Percentiles rank a stretch among this genome's conserved stretches.
These are phyloP conservation scores for Cichorium intybus DNA, from an alignment of 140 eudicot genomes.

Conservation along the genomic window DNA sequence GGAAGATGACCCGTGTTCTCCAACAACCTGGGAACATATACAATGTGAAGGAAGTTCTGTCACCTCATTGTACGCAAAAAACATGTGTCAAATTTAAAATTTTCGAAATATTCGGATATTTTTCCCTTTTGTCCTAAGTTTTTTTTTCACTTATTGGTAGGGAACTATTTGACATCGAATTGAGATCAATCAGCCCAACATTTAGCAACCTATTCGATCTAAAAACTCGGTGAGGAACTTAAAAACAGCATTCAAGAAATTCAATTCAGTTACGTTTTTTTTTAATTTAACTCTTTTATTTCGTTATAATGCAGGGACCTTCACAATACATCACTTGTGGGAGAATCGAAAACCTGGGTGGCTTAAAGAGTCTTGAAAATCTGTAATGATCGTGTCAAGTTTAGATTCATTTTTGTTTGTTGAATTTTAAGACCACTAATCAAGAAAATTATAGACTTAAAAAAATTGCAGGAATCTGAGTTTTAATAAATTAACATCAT, in stretches of 20 bases:
- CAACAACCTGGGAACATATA: slow-evolving; percentile 79
- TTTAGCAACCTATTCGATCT: slow-evolving; percentile 74
- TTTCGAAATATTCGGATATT: background rate
- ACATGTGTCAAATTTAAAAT: background rate
- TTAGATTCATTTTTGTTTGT: slow-evolving; percentile 1
- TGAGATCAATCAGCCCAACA: slow-evolving; percentile 86
- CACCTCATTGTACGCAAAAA: slow-evolving; percentile 60
- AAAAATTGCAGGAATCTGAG: slow-evolving; percentile 73
- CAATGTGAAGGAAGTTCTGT: slow-evolving; percentile 72
- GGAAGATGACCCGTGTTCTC: slow-evolving; percentile 95
- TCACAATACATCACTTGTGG: slow-evolving; percentile 84
- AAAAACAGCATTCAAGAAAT: background rate
- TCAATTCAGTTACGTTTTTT: background rate
- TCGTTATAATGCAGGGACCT: slow-evolving; percentile 54
- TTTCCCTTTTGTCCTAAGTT: background rate
- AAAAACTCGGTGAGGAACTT: slow-evolving; percentile 61
- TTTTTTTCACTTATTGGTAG: slow-evolving; percentile 35
- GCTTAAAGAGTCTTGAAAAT: slow-evolving; percentile 73
- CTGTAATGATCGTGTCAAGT: slow-evolving; percentile 46
- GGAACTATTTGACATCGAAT: slow-evolving; percentile 56
- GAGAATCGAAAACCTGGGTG: slow-evolving; percentile 80
- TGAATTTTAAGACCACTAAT: background rate
- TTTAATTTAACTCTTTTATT: slow-evolving; percentile 7
- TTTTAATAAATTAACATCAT: slow-evolving; percentile 69
- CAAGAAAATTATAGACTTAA: slow-evolving; percentile 2